Evolutionary conservation across 495 filamentous ascomycete genomes (phyloP), one percentile per base, ranked within the genome.

Genomic region (Aspergillus homomorphus): DNA sequence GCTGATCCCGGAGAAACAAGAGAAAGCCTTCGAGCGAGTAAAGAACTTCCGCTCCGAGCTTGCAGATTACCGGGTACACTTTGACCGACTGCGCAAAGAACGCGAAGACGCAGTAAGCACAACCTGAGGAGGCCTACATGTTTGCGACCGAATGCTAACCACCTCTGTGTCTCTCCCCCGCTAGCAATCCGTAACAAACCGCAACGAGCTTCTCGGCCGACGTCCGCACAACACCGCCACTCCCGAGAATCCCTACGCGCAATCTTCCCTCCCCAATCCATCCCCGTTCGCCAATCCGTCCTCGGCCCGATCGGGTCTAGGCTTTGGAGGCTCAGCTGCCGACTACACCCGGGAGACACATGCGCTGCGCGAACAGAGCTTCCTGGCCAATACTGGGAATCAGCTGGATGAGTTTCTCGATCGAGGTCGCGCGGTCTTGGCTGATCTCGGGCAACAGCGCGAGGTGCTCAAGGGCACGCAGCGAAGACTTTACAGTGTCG

Each of bases 401-500:
- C 89, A 92, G 53, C 80, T 99, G 1, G 94, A 99, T 68, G 92
- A 98, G 51, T 99, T 93, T 67, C 79, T 99, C 30, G 92, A 96
- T 58, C 81, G 93, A 1, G 94, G 94, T 1, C 84, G 93, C 54
- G 89, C 90, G 0, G 94, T 98, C 45, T 79, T 99, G 26, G 88
- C 88, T 3, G 91, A 98, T 73, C 70, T 99, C 49, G 87, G 89
- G 2, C 80, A 96, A 69, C 95, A 99, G 78, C 80, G 91, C 42
- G 93, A 96, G 69, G 89, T 98, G 68, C 77, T 99, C 59, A 99
- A 99, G 77, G 88, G 86, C 8, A 98, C 94, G 44, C 94, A 98
- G 77, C 84, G 86, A 67, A 83, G 84, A 69, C 78, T 99, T 46
- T 98, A 98, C 67, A 91, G 84, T 68, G 91, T 96, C 20, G 94